Conservation (phyloP, 441 rosid species). For the Aleurites moluccanus region DNA sequence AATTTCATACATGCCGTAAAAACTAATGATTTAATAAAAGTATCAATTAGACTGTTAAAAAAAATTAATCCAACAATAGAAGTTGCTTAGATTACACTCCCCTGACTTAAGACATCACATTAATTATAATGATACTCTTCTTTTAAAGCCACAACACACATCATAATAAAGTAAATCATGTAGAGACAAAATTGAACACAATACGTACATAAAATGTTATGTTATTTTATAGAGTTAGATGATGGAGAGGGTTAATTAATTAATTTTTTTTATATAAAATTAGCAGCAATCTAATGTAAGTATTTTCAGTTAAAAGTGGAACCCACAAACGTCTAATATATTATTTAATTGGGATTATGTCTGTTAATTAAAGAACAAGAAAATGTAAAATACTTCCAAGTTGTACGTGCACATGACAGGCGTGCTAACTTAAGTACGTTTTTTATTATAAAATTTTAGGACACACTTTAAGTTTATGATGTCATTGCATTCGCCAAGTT, state of each 20-base stretch:
- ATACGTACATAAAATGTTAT: slow-evolving; percentile 19
- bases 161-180: slow-evolving; percentile 10
- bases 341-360: slow-evolving; percentile 1
- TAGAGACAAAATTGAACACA: slow-evolving; percentile 11
- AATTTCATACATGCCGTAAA: too few relatives aligned
- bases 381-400: neutral
- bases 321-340: neutral
- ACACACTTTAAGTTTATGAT: too few relatives aligned
- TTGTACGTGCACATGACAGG: neutral
- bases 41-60: too few relatives aligned
- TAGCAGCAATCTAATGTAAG: neutral
- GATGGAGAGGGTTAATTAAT: neutral
- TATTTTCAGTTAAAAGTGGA: slow-evolving; percentile 4
- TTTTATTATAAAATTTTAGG: too few relatives aligned
- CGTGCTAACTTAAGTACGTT: neutral
- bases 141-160: neutral
- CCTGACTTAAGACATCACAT: neutral
- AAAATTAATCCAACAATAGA: neutral
- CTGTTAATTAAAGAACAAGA: neutral
- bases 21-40: too few relatives aligned
- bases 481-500: too few relatives aligned
- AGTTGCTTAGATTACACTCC: slow-evolving; percentile 24
- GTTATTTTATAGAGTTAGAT: slow-evolving; percentile 6
- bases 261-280: neutral
- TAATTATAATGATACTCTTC: neutral